Base-by-base conservation (phyloP, 768 basidiomycete genomes). In the Mycena capillaripes region DNA sequence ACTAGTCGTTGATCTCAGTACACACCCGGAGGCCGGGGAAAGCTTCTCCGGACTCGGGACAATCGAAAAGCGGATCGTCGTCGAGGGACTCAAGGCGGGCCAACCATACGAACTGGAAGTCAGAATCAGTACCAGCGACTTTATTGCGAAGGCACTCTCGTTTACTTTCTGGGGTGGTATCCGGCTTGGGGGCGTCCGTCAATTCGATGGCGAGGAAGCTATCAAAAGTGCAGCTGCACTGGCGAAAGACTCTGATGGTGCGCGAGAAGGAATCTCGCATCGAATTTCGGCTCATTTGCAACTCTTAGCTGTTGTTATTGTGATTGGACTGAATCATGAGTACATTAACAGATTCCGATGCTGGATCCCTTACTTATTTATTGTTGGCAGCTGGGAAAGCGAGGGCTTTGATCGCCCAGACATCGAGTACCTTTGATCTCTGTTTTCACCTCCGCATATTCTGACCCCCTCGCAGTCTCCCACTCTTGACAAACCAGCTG, bases 341-440 rank as follows among this genome's bases (percentile, higher is more conserved):
- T 89, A 61, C 9, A 83, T 79, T 8, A 19, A 48, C 9, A 36
- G 55, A 23, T 67, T 38, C 48, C 29, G 34, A 25, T 52, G 29
- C 25, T 27, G 14, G 27, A 14, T 38, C 17, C 19, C 27, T 9
- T 32, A n/a, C 27, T 50, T 27, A 21, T 44, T 27, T 52, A 57
- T 21, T 10, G 8, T 60, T 59, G n/a, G 46, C n/a, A 81, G 80
- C 68, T 87, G 85, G 84, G 90, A 92, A 77, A 87, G 86, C 50
- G 91, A 92, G 81, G 90, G 89, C 3, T 87, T 86, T 71, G 91
- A 92, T 76, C 83, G 91, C 48, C 76, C 82, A 14, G 77, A 86
- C 71, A 80, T 88, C 75, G 82, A 84, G 85, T 87, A 38, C 69
- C 46, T 79, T 78, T 27, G 6, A n/a, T 9, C 1, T 23, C 25